These are phyloP conservation scores for Monosporozyma aerobia DNA, from an alignment of 805 yeast genomes.

Conservation along the genomic window DNA sequence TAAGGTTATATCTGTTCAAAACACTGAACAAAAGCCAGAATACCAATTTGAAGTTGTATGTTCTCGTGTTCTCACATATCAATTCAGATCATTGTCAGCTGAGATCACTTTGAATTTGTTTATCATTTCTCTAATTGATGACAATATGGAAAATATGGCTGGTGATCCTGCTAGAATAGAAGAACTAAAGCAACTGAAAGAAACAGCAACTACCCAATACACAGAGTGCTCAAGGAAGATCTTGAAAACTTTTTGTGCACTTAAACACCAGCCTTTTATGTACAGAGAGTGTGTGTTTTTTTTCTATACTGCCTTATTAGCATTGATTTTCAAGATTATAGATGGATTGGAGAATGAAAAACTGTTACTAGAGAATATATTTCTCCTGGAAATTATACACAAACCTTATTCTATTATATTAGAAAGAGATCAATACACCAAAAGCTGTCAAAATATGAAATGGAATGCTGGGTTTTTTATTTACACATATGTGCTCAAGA, in stretches of 20 bases:
- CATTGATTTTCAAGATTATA: conserved; percentile 7
- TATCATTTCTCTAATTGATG: conserved; percentile 10
- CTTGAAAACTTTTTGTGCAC: conserved; percentile 12
- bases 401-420: conserved; percentile 4
- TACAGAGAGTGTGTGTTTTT: conserved; percentile 9
- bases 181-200: neutral
- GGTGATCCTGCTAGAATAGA: neutral
- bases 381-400: conserved; percentile 4
- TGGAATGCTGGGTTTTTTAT: conserved; percentile 20
- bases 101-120: conserved; percentile 7
- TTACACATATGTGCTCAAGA: conserved; percentile 14
- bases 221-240: conserved; percentile 9
- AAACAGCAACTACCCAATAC: conserved; percentile 3
- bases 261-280: conserved; percentile 14
- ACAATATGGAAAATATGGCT: conserved; percentile 7
- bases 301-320: conserved; percentile 10
- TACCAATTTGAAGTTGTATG: conserved; percentile 6
- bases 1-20: conserved; percentile 5
- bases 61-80: conserved; percentile 6
- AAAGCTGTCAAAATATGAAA: conserved; percentile 16
- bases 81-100: conserved; percentile 8
- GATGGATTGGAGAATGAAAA: conserved; percentile 6
- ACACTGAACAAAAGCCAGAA: conserved; percentile 2
- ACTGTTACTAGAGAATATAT: conserved; percentile 3
- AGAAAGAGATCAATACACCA: conserved; percentile 4